Base-by-base conservation (phyloP, 2,329 filamentous ascomycete genomes). In the Chrysoporthe cubensis region DNA sequence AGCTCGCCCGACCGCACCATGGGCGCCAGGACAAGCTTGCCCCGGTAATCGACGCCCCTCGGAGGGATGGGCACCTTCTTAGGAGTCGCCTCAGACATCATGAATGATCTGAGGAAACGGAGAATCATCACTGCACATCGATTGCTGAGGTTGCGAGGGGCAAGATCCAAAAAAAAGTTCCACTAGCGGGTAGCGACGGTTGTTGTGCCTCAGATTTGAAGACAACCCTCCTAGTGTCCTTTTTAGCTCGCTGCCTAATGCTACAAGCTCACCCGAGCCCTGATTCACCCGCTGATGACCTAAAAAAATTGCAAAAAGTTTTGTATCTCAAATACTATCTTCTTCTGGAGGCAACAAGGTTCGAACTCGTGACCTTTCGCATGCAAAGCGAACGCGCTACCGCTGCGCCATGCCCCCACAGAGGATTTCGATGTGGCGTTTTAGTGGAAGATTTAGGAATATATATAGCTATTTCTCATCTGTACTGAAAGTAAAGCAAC, bases 1-100 rank as follows among this genome's bases (percentile, higher is more conserved):
- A 97, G 83, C 83, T 99, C 96, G 76, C 96, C 96, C n/a, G 93
- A 97, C 73, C 96, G 91, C 67, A 97, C 95, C 96, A 99, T 99
- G 52, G 96, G 96, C 70, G 96, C 96, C 71, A 99, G 90, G 57
- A 98, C 96, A 72, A 98, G 82, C 80, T 96, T 97, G 80, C 92
- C 91, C 73, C 95, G 88, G 80, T 97, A 98, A 82, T 97, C 94
- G 75, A 97, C 94, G 63, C 95, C 95, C 78, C 91, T 91, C 70
- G 85, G 87, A 71, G 95, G 95, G 72, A 97, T 97, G 63, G 93
- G 90, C 48, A 97, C 92, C 76, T 84, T 88, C 76, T 91, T 90
- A 69, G 83, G 74, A 43, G 62, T 50, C 70, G 83, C 74, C 73
- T 82, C 80, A 66, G 84, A 78, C 74, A 85, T 83, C 88, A 91